These are phyloP conservation scores for Agaricus subrufescens DNA, from an alignment of 768 basidiomycete genomes.

Conservation along the genomic window DNA sequence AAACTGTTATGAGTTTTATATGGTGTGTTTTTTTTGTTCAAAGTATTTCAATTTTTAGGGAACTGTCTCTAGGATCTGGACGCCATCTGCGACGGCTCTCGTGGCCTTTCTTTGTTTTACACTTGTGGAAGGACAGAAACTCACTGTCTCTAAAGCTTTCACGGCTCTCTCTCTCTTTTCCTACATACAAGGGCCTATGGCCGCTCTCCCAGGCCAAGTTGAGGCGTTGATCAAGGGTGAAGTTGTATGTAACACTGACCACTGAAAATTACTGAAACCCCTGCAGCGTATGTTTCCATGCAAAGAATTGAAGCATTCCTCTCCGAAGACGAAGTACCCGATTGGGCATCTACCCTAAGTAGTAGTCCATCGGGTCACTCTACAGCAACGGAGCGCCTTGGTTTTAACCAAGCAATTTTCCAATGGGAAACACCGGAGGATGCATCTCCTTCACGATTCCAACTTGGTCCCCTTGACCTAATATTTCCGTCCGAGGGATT, in stretches of 20 bases:
- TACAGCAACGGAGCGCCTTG: conserved; percentile 28
- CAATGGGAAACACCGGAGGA: conserved; percentile 45
- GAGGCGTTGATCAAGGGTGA: conserved; percentile 61
- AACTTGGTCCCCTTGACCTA: conserved; percentile 53
- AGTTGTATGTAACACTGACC: conserved; percentile 3
- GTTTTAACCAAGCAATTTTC: conserved; percentile 52
- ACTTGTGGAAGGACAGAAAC: conserved; percentile 52
- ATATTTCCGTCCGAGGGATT: conserved; percentile 54
- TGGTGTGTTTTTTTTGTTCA: conserved; percentile 32
- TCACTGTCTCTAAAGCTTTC: conserved; percentile 80
- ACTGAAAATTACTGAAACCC: conserved; percentile 8
- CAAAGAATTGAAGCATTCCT: conserved; percentile 75
- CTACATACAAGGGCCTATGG: conserved; percentile 66
- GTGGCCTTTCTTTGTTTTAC: conserved; percentile 65
- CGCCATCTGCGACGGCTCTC: conserved; percentile 65
- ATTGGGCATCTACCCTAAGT: conserved; percentile 65
- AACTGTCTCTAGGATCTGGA: conserved; percentile 52
- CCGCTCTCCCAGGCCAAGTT: conserved; percentile 55
- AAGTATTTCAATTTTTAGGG: conserved; percentile 1
- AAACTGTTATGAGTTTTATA: conserved; percentile 62
- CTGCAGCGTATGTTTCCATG: conserved; percentile 69
- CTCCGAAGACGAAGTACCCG: conserved; percentile 69
- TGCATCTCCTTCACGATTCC: conserved; percentile 35
- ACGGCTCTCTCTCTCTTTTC: conserved; percentile 75
- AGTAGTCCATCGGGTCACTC: conserved; percentile 1